Percentiles rank a stretch among this genome's conserved stretches.
These are phyloP conservation scores for Zea luxurians DNA, from an alignment of 176 grass and related monocot species.

Conservation along the genomic window DNA sequence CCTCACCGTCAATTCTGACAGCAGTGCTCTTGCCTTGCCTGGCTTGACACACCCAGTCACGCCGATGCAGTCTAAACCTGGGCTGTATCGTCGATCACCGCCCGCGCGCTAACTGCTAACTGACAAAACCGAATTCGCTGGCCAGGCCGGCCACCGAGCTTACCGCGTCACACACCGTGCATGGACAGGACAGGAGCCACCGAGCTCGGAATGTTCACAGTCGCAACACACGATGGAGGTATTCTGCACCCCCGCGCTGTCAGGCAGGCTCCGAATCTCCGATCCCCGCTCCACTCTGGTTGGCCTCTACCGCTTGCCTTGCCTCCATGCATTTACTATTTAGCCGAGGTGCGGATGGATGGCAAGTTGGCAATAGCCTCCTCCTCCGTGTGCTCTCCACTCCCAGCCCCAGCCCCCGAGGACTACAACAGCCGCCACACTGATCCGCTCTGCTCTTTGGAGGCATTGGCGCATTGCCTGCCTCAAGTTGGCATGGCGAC, in stretches of 20 bases:
- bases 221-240: neutral
- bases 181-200: neutral
- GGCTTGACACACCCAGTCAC: no score
- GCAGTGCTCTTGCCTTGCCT: no score
- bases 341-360: conserved; percentile 39
- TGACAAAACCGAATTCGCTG: no score
- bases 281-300: no score
- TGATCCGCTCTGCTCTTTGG: neutral
- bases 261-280: neutral
- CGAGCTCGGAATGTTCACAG: neutral
- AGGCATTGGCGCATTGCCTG: neutral
- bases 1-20: no score
- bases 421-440: neutral
- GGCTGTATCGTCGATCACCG: neutral
- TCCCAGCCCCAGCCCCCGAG: no score
- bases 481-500: neutral
- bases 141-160: neutral
- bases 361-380: neutral
- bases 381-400: conserved; percentile 13
- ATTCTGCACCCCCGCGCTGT: neutral
- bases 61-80: neutral
- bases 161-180: conserved; percentile 36
- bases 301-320: no score
- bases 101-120: conserved; percentile 18
- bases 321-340: conserved; percentile 25